Base-by-base conservation (phyloP, 2,329 filamentous ascomycete species). In the Colletotrichum shisoi region DNA sequence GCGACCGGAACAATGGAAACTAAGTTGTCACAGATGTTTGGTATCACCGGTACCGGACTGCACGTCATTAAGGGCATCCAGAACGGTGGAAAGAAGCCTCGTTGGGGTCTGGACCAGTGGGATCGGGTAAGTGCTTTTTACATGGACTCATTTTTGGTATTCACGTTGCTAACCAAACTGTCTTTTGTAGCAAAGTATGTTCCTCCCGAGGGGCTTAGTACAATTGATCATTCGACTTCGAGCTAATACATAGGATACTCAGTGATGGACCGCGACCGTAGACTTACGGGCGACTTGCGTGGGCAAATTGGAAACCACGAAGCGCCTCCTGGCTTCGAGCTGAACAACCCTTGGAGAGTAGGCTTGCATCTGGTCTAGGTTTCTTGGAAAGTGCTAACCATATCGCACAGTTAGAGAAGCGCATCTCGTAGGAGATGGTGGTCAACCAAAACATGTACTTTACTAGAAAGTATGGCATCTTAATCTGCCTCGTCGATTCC, bases 241-340 rank as follows among this genome's bases (percentile, higher is more conserved):
- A 12, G 63, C 64, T 68, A 66, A 68, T 62, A 48, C 63, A 13
- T 62, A 59, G 42, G 24, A n/a, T 40, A 42, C 68, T 34, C 61
- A 89, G 87, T 89, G 87, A 89, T 89, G 86, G 83, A 87, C 63
- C 85, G 87, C 72, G 87, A 89, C 72, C 81, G 83, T 69, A 82
- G 87, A 74, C 80, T 89, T 69, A 89, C 87, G 8, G 87, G 87
- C 52, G 80, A 77, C 53, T 72, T 87, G 69, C 81, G 87, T 76
- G 87, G 87, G 44, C 87, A 89, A 73, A 82, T 79, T 63, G 85
- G 87, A 74, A 80, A 79, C 31, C 76, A 85, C 48, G 75, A 79
- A 71, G 87, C 87, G 24, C 86, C 87, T 19, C 74, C 79, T 19
- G 87, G 87, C 44, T 89, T 86, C 76, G 87, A 89, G 72, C 72